Base-by-base conservation (phyloP, 805 yeast species). In the Isabelozyma gotoi region DNA sequence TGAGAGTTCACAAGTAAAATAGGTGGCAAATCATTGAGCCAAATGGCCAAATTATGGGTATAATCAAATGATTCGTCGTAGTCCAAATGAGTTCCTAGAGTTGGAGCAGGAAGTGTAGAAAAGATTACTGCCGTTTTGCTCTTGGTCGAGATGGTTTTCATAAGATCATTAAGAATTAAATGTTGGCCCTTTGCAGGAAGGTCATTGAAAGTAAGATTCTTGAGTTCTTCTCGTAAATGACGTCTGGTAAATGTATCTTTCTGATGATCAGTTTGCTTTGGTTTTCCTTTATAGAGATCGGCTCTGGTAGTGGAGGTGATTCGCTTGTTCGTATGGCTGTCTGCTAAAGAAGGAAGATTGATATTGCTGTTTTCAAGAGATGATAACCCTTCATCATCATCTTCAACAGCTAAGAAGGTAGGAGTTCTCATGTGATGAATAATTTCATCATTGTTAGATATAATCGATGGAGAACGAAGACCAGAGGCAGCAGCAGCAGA, bases 171-270 rank as follows among this genome's bases (percentile, higher is more conserved):
- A 51, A 94, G 68, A 39, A 94, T 85, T 40, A 92, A 62, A 59
- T 91, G 96, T 62, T 92, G 99, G 0, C 95, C 94, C 51, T 81
- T 80, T 7, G 96, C 94, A 0, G 97, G 96, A n/a, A 92, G 64
- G 48, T 88, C 94, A 59, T 89, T 86, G 65, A 91, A 91, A 1
- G 86, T 77, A 32, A 72, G 54, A 17, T 52, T 56, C 19, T 57
- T 60, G 33, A 72, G 53, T 47, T 71, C 77, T 36, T 62, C 60
- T 48, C 65, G 67, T 39, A 72, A 52, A 43, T 71, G 67, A 44
- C 61, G 67, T 33, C 54, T 59, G 1, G 71, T 68, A 7, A 68
- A 50, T 7, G 44, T 49, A 18, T 39, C 42, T n/a, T 29, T 27
- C 11, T 43, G 18, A 19, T 27, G 33, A 12, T 39, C 45, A 6